A percentile compares a stretch with the other conserved stretches of the same genome.
Conservation (phyloP, 208 protist species). For the Trypanosoma cruzi region DNA sequence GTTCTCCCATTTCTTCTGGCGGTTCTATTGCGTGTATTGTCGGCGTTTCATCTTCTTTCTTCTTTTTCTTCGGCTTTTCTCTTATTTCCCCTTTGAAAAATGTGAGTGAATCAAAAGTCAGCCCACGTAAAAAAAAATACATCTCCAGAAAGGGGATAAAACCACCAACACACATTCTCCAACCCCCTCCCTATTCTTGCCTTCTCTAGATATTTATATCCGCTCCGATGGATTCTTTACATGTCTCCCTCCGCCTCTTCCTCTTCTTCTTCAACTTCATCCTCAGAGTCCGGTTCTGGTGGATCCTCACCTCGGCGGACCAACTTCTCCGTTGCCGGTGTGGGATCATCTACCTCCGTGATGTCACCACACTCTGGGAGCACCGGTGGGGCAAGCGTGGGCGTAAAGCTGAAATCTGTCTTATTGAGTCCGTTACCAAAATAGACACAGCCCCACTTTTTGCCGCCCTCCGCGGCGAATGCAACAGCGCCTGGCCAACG, state of each 20-base stretch:
- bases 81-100: neutral
- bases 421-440: constrained; percentile 92
- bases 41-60: neutral
- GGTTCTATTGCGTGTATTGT: neutral
- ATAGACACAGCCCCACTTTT: constrained; percentile 85
- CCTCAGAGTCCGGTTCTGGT: constrained; percentile 87
- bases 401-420: constrained; percentile 87
- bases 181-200: neutral
- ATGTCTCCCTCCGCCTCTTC: constrained; percentile 78
- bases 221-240: constrained; percentile 14
- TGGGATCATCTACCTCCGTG: constrained; percentile 83
- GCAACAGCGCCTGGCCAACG: constrained; percentile 90
- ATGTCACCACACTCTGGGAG: constrained; percentile 85
- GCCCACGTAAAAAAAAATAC: neutral
- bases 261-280: constrained; percentile 73
- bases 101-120: neutral
- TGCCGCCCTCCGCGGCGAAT: constrained; percentile 77
- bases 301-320: constrained; percentile 90
- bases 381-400: constrained; percentile 72
- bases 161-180: neutral
- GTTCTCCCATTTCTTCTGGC: neutral
- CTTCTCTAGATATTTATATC: neutral
- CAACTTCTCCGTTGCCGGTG: constrained; percentile 90
- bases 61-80: neutral
- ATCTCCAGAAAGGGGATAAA: neutral